These are phyloP conservation scores for Calonectria crousiana DNA, from an alignment of 2,329 filamentous ascomycete genomes.

Conservation along the genomic window DNA sequence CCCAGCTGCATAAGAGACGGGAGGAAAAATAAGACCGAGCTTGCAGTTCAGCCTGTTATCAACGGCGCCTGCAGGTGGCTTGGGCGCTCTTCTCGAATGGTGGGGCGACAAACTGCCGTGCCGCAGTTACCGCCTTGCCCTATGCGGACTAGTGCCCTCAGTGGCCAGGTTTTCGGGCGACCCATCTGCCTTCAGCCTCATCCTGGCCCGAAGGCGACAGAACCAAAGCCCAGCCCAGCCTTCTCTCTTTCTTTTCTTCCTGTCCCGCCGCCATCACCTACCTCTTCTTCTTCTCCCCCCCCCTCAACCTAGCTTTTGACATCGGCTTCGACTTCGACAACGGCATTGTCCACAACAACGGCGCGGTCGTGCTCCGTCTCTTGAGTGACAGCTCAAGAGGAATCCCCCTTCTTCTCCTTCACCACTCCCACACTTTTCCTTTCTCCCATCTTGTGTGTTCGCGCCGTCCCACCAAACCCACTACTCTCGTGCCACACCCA, in stretches of 20 bases:
- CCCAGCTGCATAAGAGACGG: not conserved
- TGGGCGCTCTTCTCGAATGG: not conserved
- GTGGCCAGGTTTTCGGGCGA: constrained; percentile 32
- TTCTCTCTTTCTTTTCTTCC: constrained; percentile 33
- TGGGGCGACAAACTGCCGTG: constrained; percentile 33
- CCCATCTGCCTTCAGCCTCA: constrained; percentile 40
- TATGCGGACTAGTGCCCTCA: constrained; percentile 32
- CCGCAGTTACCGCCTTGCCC: constrained; percentile 37
- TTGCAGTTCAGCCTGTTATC: constrained; percentile 5
- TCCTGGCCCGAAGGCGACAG: constrained; percentile 30
- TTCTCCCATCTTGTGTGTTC: constrained; percentile 33
- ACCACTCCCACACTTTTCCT: constrained; percentile 14
- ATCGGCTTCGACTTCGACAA: constrained; percentile 14
- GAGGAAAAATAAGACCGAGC: not conserved
- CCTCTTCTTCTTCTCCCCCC: constrained; percentile 20
- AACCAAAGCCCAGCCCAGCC: constrained; percentile 32
- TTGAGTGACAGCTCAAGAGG: not conserved
- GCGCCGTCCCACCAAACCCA: constrained; percentile 34
- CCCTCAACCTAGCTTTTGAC: constrained; percentile 13
- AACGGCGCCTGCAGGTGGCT: constrained; percentile 11
- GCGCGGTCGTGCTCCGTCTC: constrained; percentile 1
- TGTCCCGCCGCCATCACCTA: constrained; percentile 16
- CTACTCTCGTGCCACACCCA: constrained; percentile 36
- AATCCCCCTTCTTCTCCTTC: not conserved
- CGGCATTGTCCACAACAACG: not conserved